Evolutionary conservation across 139 green algal species (phyloP).

Genomic region (Picochlorum sp.): DNA sequence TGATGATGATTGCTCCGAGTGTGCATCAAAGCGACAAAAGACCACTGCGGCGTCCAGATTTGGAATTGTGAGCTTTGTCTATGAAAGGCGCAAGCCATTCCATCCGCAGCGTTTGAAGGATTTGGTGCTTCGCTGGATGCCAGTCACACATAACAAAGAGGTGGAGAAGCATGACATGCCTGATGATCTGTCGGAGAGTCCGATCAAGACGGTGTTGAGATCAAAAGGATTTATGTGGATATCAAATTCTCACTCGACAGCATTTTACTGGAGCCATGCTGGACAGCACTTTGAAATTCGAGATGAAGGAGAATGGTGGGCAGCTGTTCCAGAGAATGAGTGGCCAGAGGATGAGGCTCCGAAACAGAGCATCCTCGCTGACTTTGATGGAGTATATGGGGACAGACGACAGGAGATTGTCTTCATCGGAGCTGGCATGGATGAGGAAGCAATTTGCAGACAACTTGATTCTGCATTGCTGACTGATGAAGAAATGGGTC

Average conservation of each 20-base stretch:
- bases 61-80: constrained; percentile 86
- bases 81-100: constrained; percentile 71
- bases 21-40: constrained; percentile 28
- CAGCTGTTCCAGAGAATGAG: constrained; percentile 59
- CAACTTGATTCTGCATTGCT: constrained; percentile 78
- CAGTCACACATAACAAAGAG: constrained; percentile 65
- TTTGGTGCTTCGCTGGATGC: constrained; percentile 80
- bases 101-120: constrained; percentile 76
- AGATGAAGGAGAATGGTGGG: constrained; percentile 77
- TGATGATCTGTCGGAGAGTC: constrained; percentile 37
- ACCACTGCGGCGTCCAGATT: constrained; percentile 60
- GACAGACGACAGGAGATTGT: constrained; percentile 91
- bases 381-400: constrained; percentile 58
- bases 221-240: constrained; percentile 94
- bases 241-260: constrained; percentile 65
- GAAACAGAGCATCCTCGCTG: constrained; percentile 53
- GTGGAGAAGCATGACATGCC: constrained; percentile 37
- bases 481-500: constrained; percentile 61
- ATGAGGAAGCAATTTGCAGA: constrained; percentile 60
- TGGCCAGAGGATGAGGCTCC: constrained; percentile 59
- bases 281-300: constrained; percentile 90
- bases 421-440: constrained; percentile 84
- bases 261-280: constrained; percentile 86
- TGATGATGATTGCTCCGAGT: not conserved
- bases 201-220: constrained; percentile 79